A percentile compares a stretch with the other conserved stretches of the same genome.
These are phyloP conservation scores for Oenanthe javanica DNA, from an alignment of 140 eudicot genomes.

Conservation along the genomic window DNA sequence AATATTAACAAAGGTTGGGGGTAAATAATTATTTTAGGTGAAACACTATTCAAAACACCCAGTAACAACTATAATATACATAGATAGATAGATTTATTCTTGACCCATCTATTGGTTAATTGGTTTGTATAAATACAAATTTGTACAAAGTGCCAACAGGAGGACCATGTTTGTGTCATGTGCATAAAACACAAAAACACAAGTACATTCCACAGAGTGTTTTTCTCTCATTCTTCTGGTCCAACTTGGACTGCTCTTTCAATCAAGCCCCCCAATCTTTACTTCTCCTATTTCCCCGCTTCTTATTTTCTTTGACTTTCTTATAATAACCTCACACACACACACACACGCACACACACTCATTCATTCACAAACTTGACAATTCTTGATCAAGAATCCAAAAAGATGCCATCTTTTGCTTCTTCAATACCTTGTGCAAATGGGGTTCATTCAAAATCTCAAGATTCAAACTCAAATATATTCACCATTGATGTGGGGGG, in stretches of 20 bases:
- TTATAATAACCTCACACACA: not conserved
- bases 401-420: constrained; percentile 49
- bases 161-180: not conserved
- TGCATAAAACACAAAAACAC: not conserved
- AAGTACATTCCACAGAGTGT: constrained; percentile 2
- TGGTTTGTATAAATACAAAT: no score
- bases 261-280: not conserved
- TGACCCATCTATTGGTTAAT: no score
- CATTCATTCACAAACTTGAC: not conserved
- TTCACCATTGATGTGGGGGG: constrained; percentile 78
- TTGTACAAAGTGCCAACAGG: no score
- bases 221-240: constrained; percentile 3
- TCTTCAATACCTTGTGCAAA: constrained; percentile 30
- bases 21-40: no score
- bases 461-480: constrained; percentile 26
- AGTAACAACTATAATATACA: no score
- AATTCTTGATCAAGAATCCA: not conserved
- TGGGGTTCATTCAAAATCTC: constrained; percentile 17
- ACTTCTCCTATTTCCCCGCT: not conserved
- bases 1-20: no score
- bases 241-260: constrained; percentile 3
- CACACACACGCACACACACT: not conserved
- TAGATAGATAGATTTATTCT: no score
- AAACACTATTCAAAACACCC: no score
- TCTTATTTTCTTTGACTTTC: not conserved